phyloP scores from a whole-genome alignment of 305 asterid genomes.

The Fraxinus greggii region DNA sequence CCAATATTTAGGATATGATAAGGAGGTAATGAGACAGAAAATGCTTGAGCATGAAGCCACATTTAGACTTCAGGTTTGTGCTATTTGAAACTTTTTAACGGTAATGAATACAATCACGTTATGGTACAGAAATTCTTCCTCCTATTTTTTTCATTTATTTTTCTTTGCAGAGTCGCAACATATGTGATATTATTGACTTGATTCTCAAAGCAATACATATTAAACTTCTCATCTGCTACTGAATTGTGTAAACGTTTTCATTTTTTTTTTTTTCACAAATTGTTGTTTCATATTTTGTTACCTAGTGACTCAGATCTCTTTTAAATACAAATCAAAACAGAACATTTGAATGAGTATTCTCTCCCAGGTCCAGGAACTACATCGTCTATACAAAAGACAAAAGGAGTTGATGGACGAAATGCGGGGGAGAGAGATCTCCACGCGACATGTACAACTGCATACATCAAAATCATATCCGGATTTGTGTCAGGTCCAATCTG shows the following conservation, averaged over 20 bases:
- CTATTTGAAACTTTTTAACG: constrained; percentile 2
- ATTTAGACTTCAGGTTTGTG: constrained; percentile 65
- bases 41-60: constrained; percentile 70
- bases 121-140: not conserved
- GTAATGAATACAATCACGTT: not conserved
- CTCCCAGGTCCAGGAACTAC: constrained; percentile 71
- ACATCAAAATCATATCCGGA: constrained; percentile 34
- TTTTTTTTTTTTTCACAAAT: not conserved
- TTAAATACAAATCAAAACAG: not conserved
- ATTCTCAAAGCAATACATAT: not conserved
- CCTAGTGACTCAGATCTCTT: not conserved
- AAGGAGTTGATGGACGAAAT: constrained; percentile 61
- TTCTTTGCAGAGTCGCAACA: not conserved
- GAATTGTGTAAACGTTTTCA: not conserved
- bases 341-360: constrained; percentile 1
- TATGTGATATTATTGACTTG: not conserved
- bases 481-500: constrained; percentile 30
- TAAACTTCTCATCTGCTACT: not conserved
- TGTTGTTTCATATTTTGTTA: constrained; percentile 4
- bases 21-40: constrained; percentile 51
- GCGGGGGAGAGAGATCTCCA: constrained; percentile 35
- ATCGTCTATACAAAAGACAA: constrained; percentile 61
- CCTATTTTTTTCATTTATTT: not conserved
- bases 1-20: constrained; percentile 35
- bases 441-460: constrained; percentile 33